phyloP scores from a whole-genome alignment of 441 rosid species.

The Corymbia calophylla region DNA sequence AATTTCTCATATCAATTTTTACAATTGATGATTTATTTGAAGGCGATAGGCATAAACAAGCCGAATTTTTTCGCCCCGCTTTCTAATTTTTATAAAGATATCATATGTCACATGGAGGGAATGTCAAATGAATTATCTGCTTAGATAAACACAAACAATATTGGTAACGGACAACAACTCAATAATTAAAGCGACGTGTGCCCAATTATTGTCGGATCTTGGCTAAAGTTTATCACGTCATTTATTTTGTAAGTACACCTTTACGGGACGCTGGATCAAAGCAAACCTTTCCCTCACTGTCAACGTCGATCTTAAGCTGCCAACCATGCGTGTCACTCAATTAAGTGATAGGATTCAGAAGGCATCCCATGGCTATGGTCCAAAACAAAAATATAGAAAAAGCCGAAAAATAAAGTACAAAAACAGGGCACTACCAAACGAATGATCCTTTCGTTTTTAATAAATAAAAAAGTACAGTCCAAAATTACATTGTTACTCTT shows the following conservation, averaged over 20 bases:
- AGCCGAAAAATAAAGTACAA: neutral
- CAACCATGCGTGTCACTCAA: neutral
- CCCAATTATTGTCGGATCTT: neutral
- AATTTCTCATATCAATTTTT: neutral
- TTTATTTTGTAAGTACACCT: too few relatives aligned
- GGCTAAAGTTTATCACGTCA: neutral
- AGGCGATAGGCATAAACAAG: neutral
- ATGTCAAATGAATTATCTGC: neutral
- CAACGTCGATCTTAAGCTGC: neutral
- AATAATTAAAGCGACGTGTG: neutral
- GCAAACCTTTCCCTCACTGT: neutral
- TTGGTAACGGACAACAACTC: neutral
- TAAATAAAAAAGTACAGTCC: too few relatives aligned
- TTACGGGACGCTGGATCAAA: neutral
- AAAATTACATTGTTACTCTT: neutral
- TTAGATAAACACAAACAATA: neutral
- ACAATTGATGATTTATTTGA: neutral
- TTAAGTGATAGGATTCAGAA: neutral
- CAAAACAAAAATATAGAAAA: neutral
- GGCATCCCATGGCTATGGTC: neutral
- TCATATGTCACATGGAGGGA: neutral
- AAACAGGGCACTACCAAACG: neutral
- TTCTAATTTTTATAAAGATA: neutral
- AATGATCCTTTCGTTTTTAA: neutral
- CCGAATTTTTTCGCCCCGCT: neutral